These are phyloP conservation scores for Triticum aestivum DNA, from an alignment of 176 grass and related monocot genomes.

Conservation along the genomic window DNA sequence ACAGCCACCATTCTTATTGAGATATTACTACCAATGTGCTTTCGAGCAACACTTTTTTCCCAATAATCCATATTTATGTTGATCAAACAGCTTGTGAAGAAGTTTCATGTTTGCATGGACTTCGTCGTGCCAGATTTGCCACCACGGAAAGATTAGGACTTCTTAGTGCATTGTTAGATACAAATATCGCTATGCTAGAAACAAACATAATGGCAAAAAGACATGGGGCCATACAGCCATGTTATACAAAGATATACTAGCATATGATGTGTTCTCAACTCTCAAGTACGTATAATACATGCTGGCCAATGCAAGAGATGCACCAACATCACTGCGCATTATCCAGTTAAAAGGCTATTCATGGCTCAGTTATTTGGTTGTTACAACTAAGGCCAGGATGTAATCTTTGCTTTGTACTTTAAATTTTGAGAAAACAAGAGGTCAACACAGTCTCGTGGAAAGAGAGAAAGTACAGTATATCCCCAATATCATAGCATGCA, in stretches of 20 bases:
- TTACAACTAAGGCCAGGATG: neutral
- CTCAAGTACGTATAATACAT: neutral
- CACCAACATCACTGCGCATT: neutral
- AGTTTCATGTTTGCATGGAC: neutral
- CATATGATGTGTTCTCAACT: conserved; percentile 1
- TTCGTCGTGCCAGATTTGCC: neutral
- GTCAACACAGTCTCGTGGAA: neutral
- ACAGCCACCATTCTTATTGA: neutral
- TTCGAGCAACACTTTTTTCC: neutral
- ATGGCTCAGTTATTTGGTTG: neutral
- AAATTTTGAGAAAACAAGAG: neutral
- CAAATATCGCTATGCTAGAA: neutral
- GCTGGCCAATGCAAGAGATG: conserved; percentile 10
- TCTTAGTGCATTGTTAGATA: neutral
- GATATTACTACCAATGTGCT: neutral
- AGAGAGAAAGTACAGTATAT: neutral
- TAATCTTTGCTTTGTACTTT: neutral
- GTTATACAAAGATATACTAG: conserved; percentile 2
- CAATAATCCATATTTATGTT: neutral
- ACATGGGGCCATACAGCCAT: neutral
- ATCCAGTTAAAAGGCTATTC: conserved; percentile 1
- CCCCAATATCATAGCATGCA: conserved; percentile 18
- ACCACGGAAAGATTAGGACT: neutral
- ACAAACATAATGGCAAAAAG: neutral
- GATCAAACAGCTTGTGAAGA: neutral